Evolutionary conservation across 345 rosid genomes (phyloP).

Genomic region (Dipteronia dyeriana): DNA sequence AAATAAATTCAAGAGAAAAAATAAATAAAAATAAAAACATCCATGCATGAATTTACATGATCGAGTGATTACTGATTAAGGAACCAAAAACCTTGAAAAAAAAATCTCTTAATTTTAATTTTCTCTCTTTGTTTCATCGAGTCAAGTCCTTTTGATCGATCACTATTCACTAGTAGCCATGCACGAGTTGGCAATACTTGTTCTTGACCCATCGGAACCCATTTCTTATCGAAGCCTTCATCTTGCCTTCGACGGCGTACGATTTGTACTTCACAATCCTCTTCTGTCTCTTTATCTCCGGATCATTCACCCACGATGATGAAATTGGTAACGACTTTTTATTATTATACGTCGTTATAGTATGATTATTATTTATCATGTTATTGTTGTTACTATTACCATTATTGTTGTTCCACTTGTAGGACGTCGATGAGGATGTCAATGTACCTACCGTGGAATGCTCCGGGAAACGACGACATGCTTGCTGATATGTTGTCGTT

Average conservation of each 20-base stretch:
- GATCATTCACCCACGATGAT: slow-evolving; percentile 13
- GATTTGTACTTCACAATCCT: slow-evolving; percentile 43
- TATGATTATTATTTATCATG: not conserved
- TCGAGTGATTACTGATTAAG: not conserved
- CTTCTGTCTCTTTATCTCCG: slow-evolving; percentile 44
- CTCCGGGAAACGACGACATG: not conserved
- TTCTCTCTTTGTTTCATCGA: not conserved
- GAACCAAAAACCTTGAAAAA: not conserved
- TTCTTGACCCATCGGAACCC: slow-evolving; percentile 50
- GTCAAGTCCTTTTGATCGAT: too few relatives aligned
- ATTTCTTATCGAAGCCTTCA: slow-evolving; percentile 32
- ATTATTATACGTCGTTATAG: not conserved
- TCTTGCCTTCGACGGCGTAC: slow-evolving; percentile 33
- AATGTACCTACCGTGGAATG: not conserved
- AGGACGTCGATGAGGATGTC: not conserved
- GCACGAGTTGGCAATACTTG: slow-evolving; percentile 34
- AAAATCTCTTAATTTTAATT: too few relatives aligned
- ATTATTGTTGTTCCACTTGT: not conserved
- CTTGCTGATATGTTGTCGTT: not conserved
- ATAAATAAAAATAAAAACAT: too few relatives aligned
- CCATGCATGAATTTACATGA: not conserved
- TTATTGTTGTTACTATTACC: not conserved
- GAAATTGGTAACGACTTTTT: not conserved
- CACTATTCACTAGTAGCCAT: slow-evolving; percentile 31
- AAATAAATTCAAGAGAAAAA: not conserved